These are phyloP conservation scores for Dicorynia guianensis DNA, from an alignment of 306 rosid species.

Conservation along the genomic window DNA sequence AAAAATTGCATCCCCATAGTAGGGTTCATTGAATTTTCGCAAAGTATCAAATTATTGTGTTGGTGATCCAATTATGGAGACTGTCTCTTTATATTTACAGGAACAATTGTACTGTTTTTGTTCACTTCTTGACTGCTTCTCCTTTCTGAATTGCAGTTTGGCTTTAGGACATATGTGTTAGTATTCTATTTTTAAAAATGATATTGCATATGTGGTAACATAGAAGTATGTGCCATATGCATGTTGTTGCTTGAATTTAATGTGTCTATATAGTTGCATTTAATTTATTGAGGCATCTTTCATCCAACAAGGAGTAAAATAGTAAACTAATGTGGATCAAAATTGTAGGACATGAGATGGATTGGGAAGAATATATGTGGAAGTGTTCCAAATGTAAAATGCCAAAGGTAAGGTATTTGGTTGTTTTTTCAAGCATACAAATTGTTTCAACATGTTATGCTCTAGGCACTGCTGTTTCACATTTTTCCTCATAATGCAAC, in stretches of 20 bases:
- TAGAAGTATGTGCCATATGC: neutral
- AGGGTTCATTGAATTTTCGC: too few relatives aligned
- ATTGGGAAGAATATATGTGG: conserved; percentile 55
- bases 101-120: conserved; percentile 18
- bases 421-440: conserved; percentile 13
- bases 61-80: too few relatives aligned
- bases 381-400: conserved; percentile 73
- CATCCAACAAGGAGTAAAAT: conserved; percentile 7
- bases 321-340: conserved; percentile 44
- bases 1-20: too few relatives aligned
- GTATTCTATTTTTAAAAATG: conserved; percentile 5
- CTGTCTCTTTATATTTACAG: neutral
- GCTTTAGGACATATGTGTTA: neutral
- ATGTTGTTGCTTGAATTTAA: conserved; percentile 8
- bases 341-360: conserved; percentile 72
- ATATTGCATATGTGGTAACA: conserved; percentile 14
- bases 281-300: conserved; percentile 1
- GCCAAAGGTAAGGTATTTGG: conserved; percentile 66
- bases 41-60: too few relatives aligned
- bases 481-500: conserved; percentile 30
- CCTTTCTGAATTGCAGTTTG: conserved; percentile 2
- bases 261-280: conserved; percentile 2
- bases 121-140: conserved; percentile 25
- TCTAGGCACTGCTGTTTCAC: neutral
- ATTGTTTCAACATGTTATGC: conserved; percentile 23